A percentile compares a stretch with the other conserved stretches of the same genome.
Conservation (phyloP, 2,329 filamentous ascomycete species). For the Xylariaceae sp. region DNA sequence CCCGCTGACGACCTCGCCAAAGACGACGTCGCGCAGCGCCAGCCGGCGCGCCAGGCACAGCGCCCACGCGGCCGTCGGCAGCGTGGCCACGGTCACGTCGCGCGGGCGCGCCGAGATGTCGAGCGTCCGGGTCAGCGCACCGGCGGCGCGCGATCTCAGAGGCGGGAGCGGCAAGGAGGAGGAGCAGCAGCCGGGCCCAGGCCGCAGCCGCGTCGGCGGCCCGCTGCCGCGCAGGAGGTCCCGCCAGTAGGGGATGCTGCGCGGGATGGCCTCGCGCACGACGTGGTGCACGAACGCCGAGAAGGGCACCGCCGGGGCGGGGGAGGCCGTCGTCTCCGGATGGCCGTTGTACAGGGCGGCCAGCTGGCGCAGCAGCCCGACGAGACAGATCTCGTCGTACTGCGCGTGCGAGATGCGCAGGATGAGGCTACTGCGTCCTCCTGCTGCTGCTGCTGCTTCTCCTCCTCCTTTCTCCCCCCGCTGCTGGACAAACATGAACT, state of each 20-base stretch:
- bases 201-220: constrained; percentile 39
- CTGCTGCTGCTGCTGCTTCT: background rate
- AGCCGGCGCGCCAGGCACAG: constrained; percentile 51
- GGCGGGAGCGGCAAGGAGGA: constrained; percentile 22
- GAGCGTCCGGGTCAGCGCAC: constrained; percentile 33
- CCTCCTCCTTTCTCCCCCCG: background rate
- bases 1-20: constrained; percentile 59
- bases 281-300: constrained; percentile 39
- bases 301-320: constrained; percentile 31
- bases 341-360: constrained; percentile 40
- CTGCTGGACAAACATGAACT: constrained; percentile 47
- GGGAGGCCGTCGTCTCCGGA: background rate
- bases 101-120: constrained; percentile 39
- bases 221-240: constrained; percentile 48
- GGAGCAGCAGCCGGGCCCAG: too few species aligned
- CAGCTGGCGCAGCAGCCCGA: constrained; percentile 53
- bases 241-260: constrained; percentile 54
- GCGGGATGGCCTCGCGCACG: constrained; percentile 31
- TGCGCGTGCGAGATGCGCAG: constrained; percentile 62
- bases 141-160: constrained; percentile 29
- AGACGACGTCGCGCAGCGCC: constrained; percentile 48
- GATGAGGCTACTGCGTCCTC: constrained; percentile 34
- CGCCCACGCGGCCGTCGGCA: constrained; percentile 62
- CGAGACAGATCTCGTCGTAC: constrained; percentile 61
- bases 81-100: constrained; percentile 54